A percentile compares a stretch with the other conserved stretches of the same genome.
These are phyloP conservation scores for Blumeria graminis DNA, from an alignment of 2,329 filamentous ascomycete species.

Conservation along the genomic window DNA sequence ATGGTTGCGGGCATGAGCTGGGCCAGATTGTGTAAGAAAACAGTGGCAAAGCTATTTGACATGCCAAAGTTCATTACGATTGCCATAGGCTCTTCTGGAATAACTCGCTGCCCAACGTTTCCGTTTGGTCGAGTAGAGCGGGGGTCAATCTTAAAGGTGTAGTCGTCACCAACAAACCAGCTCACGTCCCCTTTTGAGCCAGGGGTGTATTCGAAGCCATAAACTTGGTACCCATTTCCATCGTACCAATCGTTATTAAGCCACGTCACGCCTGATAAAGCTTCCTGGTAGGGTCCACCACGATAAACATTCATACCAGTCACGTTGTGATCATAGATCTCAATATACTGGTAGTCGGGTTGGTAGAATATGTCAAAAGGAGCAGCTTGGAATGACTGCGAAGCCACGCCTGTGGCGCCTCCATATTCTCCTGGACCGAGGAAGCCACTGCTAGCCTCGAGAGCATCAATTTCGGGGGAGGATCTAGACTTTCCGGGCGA, in stretches of 20 bases:
- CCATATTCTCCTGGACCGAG: constrained; percentile 19
- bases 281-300: constrained; percentile 37
- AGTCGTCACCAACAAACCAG: constrained; percentile 43
- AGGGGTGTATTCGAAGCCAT: constrained; percentile 37
- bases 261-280: constrained; percentile 33
- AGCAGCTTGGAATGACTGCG: constrained; percentile 41
- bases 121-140: constrained; percentile 40
- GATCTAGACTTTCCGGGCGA: constrained; percentile 37
- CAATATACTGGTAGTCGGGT: constrained; percentile 38
- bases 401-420: constrained; percentile 33
- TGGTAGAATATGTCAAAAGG: constrained; percentile 49
- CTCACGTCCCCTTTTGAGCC: constrained; percentile 34
- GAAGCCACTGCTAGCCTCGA: constrained; percentile 34
- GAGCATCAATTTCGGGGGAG: constrained; percentile 46
- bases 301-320: constrained; percentile 34
- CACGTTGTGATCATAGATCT: constrained; percentile 34
- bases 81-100: constrained; percentile 43
- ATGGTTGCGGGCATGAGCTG: constrained; percentile 36
- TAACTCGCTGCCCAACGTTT: constrained; percentile 39
- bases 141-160: constrained; percentile 38
- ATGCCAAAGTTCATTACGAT: constrained; percentile 48
- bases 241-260: constrained; percentile 44
- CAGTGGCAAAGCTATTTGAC: constrained; percentile 36
- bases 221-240: constrained; percentile 35
- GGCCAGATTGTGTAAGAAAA: constrained; percentile 32